Percentiles rank a stretch among this genome's conserved stretches.
These are phyloP conservation scores for Trypanosoma lewisi DNA, from an alignment of 208 protist genomes.

Conservation along the genomic window DNA sequence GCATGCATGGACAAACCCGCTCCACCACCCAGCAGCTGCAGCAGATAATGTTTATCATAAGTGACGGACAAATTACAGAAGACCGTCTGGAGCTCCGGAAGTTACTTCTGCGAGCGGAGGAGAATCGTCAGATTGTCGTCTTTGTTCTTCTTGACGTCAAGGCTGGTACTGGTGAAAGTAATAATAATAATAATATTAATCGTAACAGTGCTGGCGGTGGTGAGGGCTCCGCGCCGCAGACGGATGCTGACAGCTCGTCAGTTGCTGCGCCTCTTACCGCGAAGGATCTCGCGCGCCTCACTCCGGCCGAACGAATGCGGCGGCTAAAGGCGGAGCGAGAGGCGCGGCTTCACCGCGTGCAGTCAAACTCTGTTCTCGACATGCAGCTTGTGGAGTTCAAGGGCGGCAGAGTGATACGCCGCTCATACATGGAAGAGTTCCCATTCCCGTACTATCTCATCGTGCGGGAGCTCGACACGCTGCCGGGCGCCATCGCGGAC, in stretches of 20 bases:
- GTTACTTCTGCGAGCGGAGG: constrained; percentile 82
- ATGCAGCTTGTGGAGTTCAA: constrained; percentile 91
- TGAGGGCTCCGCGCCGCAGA: not conserved
- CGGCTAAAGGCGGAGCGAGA: constrained; percentile 85
- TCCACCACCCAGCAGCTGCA: constrained; percentile 87
- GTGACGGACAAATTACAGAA: constrained; percentile 96
- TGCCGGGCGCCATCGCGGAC: constrained; percentile 97
- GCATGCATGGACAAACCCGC: constrained; percentile 71
- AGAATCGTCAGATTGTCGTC: constrained; percentile 94
- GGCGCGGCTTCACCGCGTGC: constrained; percentile 70
- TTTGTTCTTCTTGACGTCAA: constrained; percentile 95
- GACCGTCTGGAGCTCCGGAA: constrained; percentile 78
- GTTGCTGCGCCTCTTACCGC: constrained; percentile 32
- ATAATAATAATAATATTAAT: not conserved
- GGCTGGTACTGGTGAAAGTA: constrained; percentile 16
- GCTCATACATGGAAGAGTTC: constrained; percentile 98
- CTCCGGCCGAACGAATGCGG: constrained; percentile 76
- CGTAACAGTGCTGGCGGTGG: not conserved
- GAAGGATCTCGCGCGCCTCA: constrained; percentile 61
- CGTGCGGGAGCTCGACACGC: constrained; percentile 93
- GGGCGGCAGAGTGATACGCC: constrained; percentile 79
- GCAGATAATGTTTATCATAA: constrained; percentile 98
- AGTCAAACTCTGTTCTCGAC: constrained; percentile 88
- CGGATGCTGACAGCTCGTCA: not conserved
- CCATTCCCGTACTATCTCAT: constrained; percentile 99